phyloP scores from a whole-genome alignment of 768 basidiomycete genomes.

The Chiua virens region DNA sequence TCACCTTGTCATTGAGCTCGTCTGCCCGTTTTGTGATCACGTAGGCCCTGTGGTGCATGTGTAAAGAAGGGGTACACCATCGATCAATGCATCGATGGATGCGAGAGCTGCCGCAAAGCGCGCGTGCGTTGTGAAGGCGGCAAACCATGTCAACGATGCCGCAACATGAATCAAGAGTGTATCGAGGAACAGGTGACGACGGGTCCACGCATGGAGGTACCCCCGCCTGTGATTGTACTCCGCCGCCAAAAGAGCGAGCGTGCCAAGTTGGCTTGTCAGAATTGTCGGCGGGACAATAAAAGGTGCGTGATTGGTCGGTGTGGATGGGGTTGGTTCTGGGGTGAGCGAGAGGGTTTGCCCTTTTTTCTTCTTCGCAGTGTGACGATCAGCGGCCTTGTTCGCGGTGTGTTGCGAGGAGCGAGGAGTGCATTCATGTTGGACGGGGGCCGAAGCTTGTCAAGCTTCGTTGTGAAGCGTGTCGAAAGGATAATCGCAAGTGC shows the following conservation, averaged over 20 bases:
- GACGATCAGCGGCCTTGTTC: slow-evolving; percentile 63
- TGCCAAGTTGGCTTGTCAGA: slow-evolving; percentile 59
- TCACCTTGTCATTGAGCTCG: slow-evolving; percentile 1
- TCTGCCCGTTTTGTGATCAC: background rate
- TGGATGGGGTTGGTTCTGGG: background rate
- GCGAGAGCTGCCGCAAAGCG: slow-evolving; percentile 56
- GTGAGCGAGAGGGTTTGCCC: background rate
- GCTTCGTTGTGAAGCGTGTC: slow-evolving; percentile 58
- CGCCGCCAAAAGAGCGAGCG: slow-evolving; percentile 45
- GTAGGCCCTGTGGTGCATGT: slow-evolving; percentile 60
- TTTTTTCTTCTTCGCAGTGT: slow-evolving; percentile 51
- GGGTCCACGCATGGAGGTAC: slow-evolving; percentile 24
- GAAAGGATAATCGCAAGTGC: slow-evolving; percentile 55
- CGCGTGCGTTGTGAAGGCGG: slow-evolving; percentile 44
- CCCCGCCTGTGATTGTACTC: slow-evolving; percentile 20
- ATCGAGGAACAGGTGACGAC: slow-evolving; percentile 38
- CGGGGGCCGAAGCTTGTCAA: slow-evolving; percentile 58
- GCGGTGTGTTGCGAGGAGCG: slow-evolving; percentile 53
- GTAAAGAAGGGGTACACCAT: slow-evolving; percentile 51
- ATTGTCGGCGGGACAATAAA: slow-evolving; percentile 66
- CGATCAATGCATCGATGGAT: slow-evolving; percentile 61
- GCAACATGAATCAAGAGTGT: slow-evolving; percentile 43
- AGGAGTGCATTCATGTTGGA: slow-evolving; percentile 57
- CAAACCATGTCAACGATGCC: slow-evolving; percentile 36
- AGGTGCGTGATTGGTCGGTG: too few species aligned